Evolutionary conservation across 2,329 filamentous ascomycete species (phyloP).

Genomic region (Calonectria henricotiae): DNA sequence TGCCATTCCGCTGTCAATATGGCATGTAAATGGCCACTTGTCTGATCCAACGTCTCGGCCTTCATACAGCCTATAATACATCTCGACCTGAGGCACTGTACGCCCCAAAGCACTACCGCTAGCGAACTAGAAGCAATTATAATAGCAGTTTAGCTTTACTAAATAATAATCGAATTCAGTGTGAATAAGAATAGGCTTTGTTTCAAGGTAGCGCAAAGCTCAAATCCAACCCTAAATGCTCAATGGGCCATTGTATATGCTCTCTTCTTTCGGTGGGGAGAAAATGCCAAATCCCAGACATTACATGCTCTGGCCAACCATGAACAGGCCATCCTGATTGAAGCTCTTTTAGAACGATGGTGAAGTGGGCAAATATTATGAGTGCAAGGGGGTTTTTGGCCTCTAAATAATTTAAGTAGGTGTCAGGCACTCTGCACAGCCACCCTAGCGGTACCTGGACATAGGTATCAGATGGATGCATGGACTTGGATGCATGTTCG

Average conservation of each 20-base stretch:
- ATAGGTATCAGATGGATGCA: neutral
- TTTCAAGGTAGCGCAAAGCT: neutral
- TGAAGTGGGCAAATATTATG: conserved; percentile 1
- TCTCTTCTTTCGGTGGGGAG: neutral
- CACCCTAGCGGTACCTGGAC: conserved; percentile 10
- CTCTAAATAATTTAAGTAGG: conserved; percentile 6
- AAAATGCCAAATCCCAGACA: conserved; percentile 10
- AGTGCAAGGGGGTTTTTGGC: conserved; percentile 1
- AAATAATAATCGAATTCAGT: no score
- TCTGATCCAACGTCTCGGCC: no score
- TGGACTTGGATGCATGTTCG: neutral
- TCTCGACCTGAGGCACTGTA: no score
- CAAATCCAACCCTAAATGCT: neutral
- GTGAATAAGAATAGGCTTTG: no score
- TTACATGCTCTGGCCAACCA: conserved; percentile 10
- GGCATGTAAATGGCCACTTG: no score
- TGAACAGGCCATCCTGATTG: conserved; percentile 14
- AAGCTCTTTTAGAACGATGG: neutral
- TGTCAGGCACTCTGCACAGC: neutral
- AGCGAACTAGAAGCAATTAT: no score
- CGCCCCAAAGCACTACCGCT: no score
- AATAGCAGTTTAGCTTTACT: no score
- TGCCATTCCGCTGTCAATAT: no score
- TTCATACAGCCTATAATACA: no score
- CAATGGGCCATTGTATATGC: conserved; percentile 3